A percentile compares a stretch with the other conserved stretches of the same genome.
Conservation (phyloP, 208 protist species). For the Angomonas deanei region DNA sequence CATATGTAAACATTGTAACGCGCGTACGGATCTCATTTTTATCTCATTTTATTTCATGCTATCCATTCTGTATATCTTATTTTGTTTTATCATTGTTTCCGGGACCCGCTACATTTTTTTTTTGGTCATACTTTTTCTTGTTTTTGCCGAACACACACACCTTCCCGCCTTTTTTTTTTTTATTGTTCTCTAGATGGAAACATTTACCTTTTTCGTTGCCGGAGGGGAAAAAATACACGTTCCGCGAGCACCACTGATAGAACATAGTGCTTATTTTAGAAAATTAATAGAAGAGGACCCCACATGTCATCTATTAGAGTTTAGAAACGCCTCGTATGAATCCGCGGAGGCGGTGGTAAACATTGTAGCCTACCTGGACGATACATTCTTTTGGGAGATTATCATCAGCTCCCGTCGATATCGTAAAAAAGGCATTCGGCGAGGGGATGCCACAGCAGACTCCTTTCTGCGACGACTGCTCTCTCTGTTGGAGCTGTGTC, state of each 20-base stretch:
- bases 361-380: constrained; percentile 14
- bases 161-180: not conserved
- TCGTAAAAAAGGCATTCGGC: not conserved
- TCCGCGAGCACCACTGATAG: not conserved
- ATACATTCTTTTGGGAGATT: constrained; percentile 16
- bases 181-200: not conserved
- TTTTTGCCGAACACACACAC: not conserved
- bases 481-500: constrained; percentile 5
- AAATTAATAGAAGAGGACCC: not conserved
- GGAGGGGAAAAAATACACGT: not conserved
- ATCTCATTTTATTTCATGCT: not conserved
- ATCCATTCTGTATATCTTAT: not conserved
- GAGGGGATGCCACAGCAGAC: not conserved
- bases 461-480: not conserved
- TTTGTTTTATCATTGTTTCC: not conserved
- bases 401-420: not conserved
- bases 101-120: not conserved
- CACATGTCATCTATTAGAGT: constrained; percentile 1
- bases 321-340: constrained; percentile 11
- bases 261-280: constrained; percentile 1
- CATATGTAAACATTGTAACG: too few species aligned
- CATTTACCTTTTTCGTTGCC: not conserved
- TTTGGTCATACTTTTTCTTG: not conserved
- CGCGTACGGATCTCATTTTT: too few species aligned
- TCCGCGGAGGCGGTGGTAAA: constrained; percentile 22